Evolutionary conservation across 257 asterid species (phyloP).

Genomic region (Solanum verrucosum): DNA sequence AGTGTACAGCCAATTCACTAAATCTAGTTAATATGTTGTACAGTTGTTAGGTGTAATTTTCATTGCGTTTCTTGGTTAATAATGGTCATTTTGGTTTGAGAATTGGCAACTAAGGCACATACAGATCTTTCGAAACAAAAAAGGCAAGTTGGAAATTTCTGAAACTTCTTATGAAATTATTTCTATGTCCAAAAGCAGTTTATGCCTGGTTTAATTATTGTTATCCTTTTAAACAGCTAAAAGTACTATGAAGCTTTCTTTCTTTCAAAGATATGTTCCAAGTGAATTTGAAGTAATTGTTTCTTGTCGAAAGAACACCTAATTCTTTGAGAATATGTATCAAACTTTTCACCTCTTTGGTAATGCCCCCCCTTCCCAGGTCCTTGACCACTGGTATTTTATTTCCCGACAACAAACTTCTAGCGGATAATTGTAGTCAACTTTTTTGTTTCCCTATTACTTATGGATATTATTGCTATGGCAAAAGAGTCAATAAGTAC

Average conservation of each 20-base stretch:
- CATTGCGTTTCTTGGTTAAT: neutral
- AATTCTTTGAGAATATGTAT: neutral
- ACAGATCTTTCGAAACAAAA: neutral
- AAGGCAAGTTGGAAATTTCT: neutral
- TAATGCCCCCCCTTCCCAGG: neutral
- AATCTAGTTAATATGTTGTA: neutral
- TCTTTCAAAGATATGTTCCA: neutral
- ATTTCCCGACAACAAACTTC: neutral
- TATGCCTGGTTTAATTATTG: neutral
- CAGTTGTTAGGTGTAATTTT: neutral
- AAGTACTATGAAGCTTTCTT: neutral
- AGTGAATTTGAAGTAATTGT: neutral
- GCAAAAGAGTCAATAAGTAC: neutral
- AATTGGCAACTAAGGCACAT: neutral
- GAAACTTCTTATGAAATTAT: neutral
- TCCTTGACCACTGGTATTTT: neutral
- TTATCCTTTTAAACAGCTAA: neutral
- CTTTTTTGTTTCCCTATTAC: neutral
- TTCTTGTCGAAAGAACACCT: neutral
- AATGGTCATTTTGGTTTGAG: neutral
- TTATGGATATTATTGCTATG: neutral
- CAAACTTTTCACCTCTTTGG: neutral
- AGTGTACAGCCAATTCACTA: neutral
- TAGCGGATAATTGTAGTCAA: neutral
- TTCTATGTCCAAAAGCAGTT: neutral